Base-by-base conservation (phyloP, 2,329 filamentous ascomycete species). In the Arthroderma sp. region DNA sequence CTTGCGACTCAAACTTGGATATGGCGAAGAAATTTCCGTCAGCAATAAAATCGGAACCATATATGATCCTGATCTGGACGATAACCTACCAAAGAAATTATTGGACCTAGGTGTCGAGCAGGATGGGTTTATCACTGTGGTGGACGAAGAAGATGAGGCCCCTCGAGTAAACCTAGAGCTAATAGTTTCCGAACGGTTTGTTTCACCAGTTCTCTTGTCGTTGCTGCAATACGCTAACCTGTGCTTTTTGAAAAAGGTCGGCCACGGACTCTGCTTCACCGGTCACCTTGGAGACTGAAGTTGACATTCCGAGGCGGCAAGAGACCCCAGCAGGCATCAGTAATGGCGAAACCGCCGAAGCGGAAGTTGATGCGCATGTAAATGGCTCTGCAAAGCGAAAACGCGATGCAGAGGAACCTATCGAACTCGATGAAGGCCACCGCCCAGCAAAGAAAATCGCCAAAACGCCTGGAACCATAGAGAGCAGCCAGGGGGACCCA, bases 21-120 rank as follows among this genome's bases (percentile, higher is more conserved):
- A 91, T 57, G 78, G 80, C 4, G 80, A 87, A 47, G 87, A 94
- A 43, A 77, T 96, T 51, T 82, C 81, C 3, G 68, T 96, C 47
- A 83, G 75, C 57, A 86, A 77, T 46, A 81, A 86, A 5, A 70
- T 75, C 6, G 82, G 82, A 42, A 71, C 88, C n/a, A 72, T 96
- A 36, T 96, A 94, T 56, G 91, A 96, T 56, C 77, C 81, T 0
- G 91, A 96, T 45, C 78, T 94, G 56, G 86, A 86, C 4, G 85
- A 93, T 46, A 93, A 95, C 55, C 68, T 96, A 1, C 63, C 71
- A 1, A 93, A 86, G 68, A 87, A 83, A 49, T 73, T 98, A 42
- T 71, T 65, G 28, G 84, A 94, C 15, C 72, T 95, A 6, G 84
- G 82, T 7, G 77, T 95, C 54, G 75, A 75, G 47, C 69, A 74